Base-by-base conservation (phyloP, 768 basidiomycete species). In the Ramaria rubella region DNA sequence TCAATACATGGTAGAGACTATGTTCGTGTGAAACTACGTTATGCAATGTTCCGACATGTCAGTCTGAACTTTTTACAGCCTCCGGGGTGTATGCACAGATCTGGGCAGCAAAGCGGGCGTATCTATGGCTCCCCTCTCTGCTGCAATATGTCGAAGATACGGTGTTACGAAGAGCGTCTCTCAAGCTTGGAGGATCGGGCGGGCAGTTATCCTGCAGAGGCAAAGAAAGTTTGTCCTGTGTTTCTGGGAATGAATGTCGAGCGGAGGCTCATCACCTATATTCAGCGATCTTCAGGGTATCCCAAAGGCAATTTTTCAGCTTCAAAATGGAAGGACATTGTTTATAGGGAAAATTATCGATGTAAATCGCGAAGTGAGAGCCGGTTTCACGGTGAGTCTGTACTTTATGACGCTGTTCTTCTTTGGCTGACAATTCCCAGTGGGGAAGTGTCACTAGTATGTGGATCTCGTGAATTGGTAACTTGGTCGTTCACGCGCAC, bases 311-410 rank as follows among this genome's bases (percentile, higher is more conserved):
- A 70, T 73, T 27, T 56, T 71, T 6, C 61, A 63, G 36, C 61
- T 66, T 4, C 68, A 70, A 54, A 67, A 66, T 69, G 60, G 77
- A 63, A 61, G 73, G 61, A 63, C 74, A 64, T 62, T 85, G 24
- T 85, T 85, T 64, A 65, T 71, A 26, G 85, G 85, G 14, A 86
- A 86, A 68, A 81, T 85, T 24, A 62, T 79, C 23, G 75, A 80
- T 51, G 80, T 82, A 45, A 65, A 67, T 49, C 62, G 78, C 45
- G 69, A 66, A 66, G 59, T 73, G n/a, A 72, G 72, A 60, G 77
- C 40, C 52, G 67, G 61, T 42, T 65, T 61, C 57, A 64, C 60
- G 19, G 46, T 67, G 24, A 61, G 67, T 33, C 44, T 40, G 33
- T 19, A 21, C 23, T 21, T 26, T 59, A 5, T 12, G 29, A 19